Evolutionary conservation across 106 monocot species (phyloP).

Genomic region (Gastrodia elata): DNA sequence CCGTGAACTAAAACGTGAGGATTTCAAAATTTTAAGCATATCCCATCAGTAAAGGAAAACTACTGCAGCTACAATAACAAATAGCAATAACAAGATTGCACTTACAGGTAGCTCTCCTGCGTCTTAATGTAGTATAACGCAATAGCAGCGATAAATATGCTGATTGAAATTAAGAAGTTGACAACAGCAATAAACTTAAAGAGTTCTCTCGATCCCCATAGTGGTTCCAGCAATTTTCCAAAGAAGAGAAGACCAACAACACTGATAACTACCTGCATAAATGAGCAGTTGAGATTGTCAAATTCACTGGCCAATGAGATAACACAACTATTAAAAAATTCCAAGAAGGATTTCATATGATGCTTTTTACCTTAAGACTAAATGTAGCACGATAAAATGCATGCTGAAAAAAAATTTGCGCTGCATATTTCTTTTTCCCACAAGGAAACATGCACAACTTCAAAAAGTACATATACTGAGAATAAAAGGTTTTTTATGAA

Average conservation of each 20-base stretch:
- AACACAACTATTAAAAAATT: not conserved
- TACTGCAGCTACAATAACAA: conserved; percentile 2
- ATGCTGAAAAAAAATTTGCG: not conserved
- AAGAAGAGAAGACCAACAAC: conserved; percentile 66
- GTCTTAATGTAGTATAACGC: conserved; percentile 63
- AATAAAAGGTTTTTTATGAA: too few species aligned
- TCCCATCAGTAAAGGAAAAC: not conserved
- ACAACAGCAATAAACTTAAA: conserved; percentile 84
- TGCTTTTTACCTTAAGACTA: too few species aligned
- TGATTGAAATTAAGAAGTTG: conserved; percentile 71
- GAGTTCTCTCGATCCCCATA: conserved; percentile 89
- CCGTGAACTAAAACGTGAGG: too few species aligned
- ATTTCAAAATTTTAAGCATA: too few species aligned
- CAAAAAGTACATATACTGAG: not conserved
- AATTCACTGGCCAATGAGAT: not conserved
- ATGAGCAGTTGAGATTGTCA: not conserved
- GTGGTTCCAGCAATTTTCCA: conserved; percentile 75
- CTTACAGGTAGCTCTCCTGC: conserved; percentile 88
- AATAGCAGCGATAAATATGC: conserved; percentile 77
- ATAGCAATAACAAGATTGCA: conserved; percentile 6
- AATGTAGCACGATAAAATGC: not conserved
- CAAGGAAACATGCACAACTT: not conserved
- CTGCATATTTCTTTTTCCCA: not conserved
- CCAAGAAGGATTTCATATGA: not conserved
- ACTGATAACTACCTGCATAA: conserved; percentile 60